phyloP scores from a whole-genome alignment of 1,284 basidiomycete genomes.

The Cutaneotrichosporon cutaneum region DNA sequence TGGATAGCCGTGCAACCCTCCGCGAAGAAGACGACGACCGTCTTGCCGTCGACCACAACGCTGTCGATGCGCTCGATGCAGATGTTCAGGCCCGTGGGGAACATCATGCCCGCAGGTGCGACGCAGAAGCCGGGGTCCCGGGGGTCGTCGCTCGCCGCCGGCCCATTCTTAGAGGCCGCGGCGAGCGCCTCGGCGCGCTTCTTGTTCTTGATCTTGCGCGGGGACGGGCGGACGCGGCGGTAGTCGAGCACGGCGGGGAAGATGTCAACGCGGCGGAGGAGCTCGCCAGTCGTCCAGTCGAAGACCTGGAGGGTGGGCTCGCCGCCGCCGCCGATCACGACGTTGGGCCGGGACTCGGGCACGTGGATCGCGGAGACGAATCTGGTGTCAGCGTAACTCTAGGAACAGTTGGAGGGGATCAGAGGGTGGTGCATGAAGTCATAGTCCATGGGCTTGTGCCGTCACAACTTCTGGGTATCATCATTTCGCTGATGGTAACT shows the following conservation, averaged over 20 bases:
- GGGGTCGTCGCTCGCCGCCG: constrained; percentile 20
- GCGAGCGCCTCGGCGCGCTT: constrained; percentile 22
- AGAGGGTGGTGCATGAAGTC: constrained; percentile 15
- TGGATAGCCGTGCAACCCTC: constrained; percentile 50
- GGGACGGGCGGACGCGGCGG: constrained; percentile 57
- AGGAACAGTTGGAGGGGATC: neutral
- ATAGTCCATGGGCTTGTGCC: constrained; percentile 2
- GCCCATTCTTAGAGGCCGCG: constrained; percentile 25
- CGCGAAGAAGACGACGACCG: constrained; percentile 47
- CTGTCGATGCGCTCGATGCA: constrained; percentile 46
- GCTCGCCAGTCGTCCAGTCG: constrained; percentile 68
- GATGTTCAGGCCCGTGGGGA: constrained; percentile 48
- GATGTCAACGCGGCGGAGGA: constrained; percentile 61
- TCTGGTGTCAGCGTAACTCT: constrained; percentile 54
- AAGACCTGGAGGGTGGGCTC: constrained; percentile 74
- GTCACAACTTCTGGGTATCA: constrained; percentile 13
- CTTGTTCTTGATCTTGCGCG: constrained; percentile 37
- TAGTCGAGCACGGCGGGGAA: constrained; percentile 62
- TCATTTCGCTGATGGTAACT: constrained; percentile 35
- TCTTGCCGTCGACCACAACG: constrained; percentile 30
- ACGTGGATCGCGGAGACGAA: constrained; percentile 78
- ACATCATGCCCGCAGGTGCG: constrained; percentile 40
- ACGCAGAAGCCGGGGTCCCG: constrained; percentile 38
- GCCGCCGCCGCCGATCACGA: constrained; percentile 81
- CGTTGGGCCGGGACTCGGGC: constrained; percentile 57